phyloP scores from a whole-genome alignment of 2,329 filamentous ascomycete species.

The Nemania sp. region DNA sequence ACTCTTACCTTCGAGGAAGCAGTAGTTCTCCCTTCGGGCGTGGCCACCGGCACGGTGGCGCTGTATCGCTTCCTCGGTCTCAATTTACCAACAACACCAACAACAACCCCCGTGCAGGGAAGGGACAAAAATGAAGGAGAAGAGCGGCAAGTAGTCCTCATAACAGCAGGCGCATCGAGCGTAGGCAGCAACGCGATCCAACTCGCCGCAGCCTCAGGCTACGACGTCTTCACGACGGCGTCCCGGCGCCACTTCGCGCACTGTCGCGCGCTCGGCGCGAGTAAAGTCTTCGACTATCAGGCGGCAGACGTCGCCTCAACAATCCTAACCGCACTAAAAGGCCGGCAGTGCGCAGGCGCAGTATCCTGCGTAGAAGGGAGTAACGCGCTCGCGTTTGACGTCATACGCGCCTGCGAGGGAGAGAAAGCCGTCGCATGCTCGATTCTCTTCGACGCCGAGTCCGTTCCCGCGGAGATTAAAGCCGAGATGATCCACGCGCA shows the following conservation, averaged over 20 bases:
- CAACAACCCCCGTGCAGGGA: background rate
- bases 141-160: too few species aligned
- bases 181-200: slow-evolving; percentile 53
- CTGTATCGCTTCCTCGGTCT: slow-evolving; percentile 33
- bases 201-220: slow-evolving; percentile 48
- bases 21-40: slow-evolving; percentile 31
- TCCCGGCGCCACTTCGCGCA: slow-evolving; percentile 46
- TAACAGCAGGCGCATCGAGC: slow-evolving; percentile 51
- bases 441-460: slow-evolving; percentile 4
- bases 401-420: slow-evolving; percentile 23
- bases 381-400: slow-evolving; percentile 26
- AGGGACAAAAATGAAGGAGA: too few species aligned
- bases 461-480: slow-evolving; percentile 15
- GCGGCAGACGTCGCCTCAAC: slow-evolving; percentile 35
- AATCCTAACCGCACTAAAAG: too few species aligned
- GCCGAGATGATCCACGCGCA: slow-evolving; percentile 31
- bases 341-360: slow-evolving; percentile 28
- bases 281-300: slow-evolving; percentile 48
- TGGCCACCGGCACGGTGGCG: slow-evolving; percentile 35
- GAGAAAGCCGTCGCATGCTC: slow-evolving; percentile 30
- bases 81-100: background rate
- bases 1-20: slow-evolving; percentile 28
- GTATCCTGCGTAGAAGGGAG: slow-evolving; percentile 25
- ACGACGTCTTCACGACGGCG: slow-evolving; percentile 47
- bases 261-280: slow-evolving; percentile 46